Evolutionary conservation across 2,329 filamentous ascomycete species (phyloP), one percentile per base, ranked within the genome.

Genomic region (Mycosphaerella sp.): DNA sequence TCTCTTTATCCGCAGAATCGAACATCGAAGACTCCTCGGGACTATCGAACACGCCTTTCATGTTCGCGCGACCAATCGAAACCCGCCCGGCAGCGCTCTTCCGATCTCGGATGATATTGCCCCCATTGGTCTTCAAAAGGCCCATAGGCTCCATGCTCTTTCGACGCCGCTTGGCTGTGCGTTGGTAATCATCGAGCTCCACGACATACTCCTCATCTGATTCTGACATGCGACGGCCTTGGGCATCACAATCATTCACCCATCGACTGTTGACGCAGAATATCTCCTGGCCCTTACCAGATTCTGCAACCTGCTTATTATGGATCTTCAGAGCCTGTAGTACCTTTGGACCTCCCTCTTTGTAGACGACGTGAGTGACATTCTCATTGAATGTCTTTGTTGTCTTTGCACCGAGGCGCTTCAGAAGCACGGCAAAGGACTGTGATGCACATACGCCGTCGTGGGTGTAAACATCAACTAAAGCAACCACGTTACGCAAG

Each of bases 351-450:
- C 65, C 66, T 6, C 67, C 67, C 41, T 70, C 66, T 46, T 70
- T 70, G 65, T 65, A 70, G 37, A 70, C 58, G 9, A 70, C 63
- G 37, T 70, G 67, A 2, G 66, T 69, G 16, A 69, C 59, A 18
- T 62, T 60, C n/a, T 68, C 66, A 44, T 55, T 65, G 63, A 66
- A 69, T 4, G 57, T 60, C 51, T 65, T 66, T 9, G 64, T 67
- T 0, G 66, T 68, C 46, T 61, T 64, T 3, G 67, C 67, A 7
- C 67, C 67, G 2, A 70, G 57, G 5, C 66, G 61, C 37, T 66
- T 65, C 8, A 69, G 60, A 10, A 68, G 57, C 4, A 62, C 59
- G 8, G 65, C 56, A 52, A 68, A 70, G 2, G 64, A 62, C 12
- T 61, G 55, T 3, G 66, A 68, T 6, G 66, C 67, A 21, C 64